phyloP scores from a whole-genome alignment of 371 early-diverging fungal genomes.

The Apophysomyces ossiformis region DNA sequence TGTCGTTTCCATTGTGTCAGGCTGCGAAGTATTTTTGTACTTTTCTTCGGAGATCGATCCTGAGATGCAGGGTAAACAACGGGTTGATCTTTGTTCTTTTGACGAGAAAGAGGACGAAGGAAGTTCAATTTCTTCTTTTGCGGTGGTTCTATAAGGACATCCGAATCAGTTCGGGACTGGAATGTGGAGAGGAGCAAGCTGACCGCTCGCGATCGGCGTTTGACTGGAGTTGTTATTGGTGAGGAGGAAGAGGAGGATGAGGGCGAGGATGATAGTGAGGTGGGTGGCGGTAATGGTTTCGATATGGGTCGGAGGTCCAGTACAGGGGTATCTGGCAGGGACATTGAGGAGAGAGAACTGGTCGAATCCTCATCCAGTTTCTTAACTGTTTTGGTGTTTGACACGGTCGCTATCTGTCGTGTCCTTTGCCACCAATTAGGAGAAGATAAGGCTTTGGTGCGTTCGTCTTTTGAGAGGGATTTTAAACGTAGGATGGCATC shows the following conservation, averaged over 20 bases:
- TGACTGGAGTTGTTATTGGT: neutral
- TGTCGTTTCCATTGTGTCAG: neutral
- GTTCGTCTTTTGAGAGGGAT: conserved; percentile 13
- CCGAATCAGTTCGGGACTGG: neutral
- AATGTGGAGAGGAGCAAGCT: neutral
- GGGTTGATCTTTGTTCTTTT: neutral
- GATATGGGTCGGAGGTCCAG: neutral
- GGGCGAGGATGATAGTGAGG: neutral
- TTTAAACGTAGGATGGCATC: conserved; percentile 7
- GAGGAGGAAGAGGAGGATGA: neutral
- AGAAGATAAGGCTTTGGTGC: conserved; percentile 18
- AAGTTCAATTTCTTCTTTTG: neutral
- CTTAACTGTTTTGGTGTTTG: neutral
- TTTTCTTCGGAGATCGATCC: conserved; percentile 1
- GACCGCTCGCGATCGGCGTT: neutral
- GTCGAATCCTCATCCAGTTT: neutral
- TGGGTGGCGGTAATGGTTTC: neutral
- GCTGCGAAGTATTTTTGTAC: neutral
- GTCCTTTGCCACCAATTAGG: conserved; percentile 31
- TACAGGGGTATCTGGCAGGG: conserved; percentile 5
- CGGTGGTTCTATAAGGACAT: neutral
- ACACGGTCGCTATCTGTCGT: neutral
- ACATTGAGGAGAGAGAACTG: conserved; percentile 1
- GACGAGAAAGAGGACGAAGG: neutral
- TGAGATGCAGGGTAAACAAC: conserved; percentile 6